Base-by-base conservation (phyloP, 75 land plant species). In the Ceratopteris richardii region DNA sequence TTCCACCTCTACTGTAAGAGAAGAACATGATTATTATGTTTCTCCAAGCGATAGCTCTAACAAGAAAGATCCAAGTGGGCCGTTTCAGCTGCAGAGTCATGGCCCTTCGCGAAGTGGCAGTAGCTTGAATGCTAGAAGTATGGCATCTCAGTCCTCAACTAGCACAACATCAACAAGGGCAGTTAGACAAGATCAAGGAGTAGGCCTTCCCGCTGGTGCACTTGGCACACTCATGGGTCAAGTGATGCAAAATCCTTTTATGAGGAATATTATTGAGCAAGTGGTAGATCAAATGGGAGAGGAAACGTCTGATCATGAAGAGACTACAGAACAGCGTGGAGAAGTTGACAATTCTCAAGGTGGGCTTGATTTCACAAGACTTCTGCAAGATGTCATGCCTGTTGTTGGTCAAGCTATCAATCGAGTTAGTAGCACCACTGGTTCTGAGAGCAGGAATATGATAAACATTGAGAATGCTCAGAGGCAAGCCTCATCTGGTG, bases 311-410 rank as follows among this genome's bases (percentile, higher is more conserved):
- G 55, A 27, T 17, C 48, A 42, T 40, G 85, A 71, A 59, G 37
- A 33, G 7, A 4, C 9, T 3, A 33, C 37, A 33, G 37, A 3
- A 33, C 37, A 33, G 9, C 7, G 37, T 33, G 51, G 54, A 73
- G 68, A 73, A 25, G 76, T 46, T 53, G 29, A 53, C 12, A 31
- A 71, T 10, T 63, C 71, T 7, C 71, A 74, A 61, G 82, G 77
- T 59, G 88, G 85, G 14, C 14, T 83, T 42, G 84, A 83, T 71
- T 60, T 90, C 24, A 70, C 91, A 27, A 65, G 79, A 42, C 63
- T 91, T 80, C 14, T 91, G 56, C 92, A 91, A 51, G 81, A 87
- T 31, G 79, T 91, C 92, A 70, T 87, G 86, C 97, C 97, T 44
- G 55, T 87, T 42, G 84, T 91, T 0, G 66, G 88, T 31, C 85